phyloP scores from a whole-genome alignment of 2,329 filamentous ascomycete species.

The Fusarium stilboides region DNA sequence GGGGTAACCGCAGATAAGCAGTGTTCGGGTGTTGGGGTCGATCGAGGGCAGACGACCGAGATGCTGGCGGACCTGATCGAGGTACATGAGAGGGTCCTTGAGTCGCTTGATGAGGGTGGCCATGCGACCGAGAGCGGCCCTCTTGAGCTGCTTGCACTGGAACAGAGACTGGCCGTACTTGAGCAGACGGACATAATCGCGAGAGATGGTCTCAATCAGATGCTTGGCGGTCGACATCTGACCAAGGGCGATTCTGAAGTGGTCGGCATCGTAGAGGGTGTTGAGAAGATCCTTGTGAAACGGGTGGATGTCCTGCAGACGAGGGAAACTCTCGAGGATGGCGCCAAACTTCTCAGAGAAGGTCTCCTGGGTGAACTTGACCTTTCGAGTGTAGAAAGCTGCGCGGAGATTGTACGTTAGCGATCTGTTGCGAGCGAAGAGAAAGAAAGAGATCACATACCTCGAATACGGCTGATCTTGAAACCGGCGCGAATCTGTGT shows the following conservation, averaged over 20 bases:
- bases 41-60: conserved; percentile 97
- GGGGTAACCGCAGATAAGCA: conserved; percentile 97
- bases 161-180: conserved; percentile 98
- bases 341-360: conserved; percentile 93
- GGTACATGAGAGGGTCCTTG: conserved; percentile 94
- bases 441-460: conserved; percentile 51
- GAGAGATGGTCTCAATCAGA: conserved; percentile 93
- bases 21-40: conserved; percentile 95
- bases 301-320: conserved; percentile 93
- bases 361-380: conserved; percentile 98
- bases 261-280: conserved; percentile 98
- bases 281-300: conserved; percentile 90
- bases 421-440: conserved; percentile 3
- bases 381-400: conserved; percentile 97
- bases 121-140: conserved; percentile 96
- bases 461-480: conserved; percentile 91
- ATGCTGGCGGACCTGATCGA: conserved; percentile 94
- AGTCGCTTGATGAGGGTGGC: conserved; percentile 95
- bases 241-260: conserved; percentile 96
- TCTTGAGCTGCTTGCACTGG: conserved; percentile 99
- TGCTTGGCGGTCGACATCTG: conserved; percentile 97
- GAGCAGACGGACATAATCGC: conserved; percentile 91
- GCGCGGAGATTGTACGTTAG: conserved; percentile 26
- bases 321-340: conserved; percentile 93
- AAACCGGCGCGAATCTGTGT: conserved; percentile 97